Conservation (phyloP, 768 basidiomycete species). For the Hygrocybe punicea region DNA sequence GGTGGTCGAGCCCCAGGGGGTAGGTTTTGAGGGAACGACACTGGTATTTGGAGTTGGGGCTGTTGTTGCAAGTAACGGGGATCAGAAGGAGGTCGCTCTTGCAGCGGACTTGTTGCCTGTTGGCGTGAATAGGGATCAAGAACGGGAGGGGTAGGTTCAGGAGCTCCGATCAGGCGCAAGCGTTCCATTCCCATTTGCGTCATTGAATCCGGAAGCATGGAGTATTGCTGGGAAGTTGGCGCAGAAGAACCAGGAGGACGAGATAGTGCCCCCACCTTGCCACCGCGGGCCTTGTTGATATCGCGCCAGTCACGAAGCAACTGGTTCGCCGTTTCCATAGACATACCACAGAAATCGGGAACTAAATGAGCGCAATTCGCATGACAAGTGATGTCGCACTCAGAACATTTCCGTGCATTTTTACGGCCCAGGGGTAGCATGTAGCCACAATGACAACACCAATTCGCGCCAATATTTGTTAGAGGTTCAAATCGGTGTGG, state of each 20-base stretch:
- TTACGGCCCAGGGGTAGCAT: constrained; percentile 96
- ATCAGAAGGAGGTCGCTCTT: constrained; percentile 42
- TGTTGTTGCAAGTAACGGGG: constrained; percentile 40
- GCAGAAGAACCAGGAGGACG: constrained; percentile 37
- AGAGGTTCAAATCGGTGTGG: constrained; percentile 97
- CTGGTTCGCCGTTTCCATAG: constrained; percentile 97
- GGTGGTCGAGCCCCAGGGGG: constrained; percentile 39
- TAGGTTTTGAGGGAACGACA: constrained; percentile 25
- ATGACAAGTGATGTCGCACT: constrained; percentile 96
- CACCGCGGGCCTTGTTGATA: constrained; percentile 72
- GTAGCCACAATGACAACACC: constrained; percentile 99
- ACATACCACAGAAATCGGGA: constrained; percentile 99
- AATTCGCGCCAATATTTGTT: constrained; percentile 95
- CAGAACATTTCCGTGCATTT: constrained; percentile 92
- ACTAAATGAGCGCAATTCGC: constrained; percentile 97
- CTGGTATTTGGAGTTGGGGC: constrained; percentile 26
- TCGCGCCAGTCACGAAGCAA: constrained; percentile 86
- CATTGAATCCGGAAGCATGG: constrained; percentile 28
- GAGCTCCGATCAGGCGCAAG: constrained; percentile 41
- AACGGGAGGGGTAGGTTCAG: constrained; percentile 35
- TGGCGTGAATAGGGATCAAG: constrained; percentile 41
- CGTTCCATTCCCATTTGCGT: constrained; percentile 41
- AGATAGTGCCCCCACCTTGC: constrained; percentile 36
- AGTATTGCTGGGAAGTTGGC: constrained; percentile 33
- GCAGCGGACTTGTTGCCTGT: constrained; percentile 28